Conservation (phyloP, 805 yeast species). For the Saccharomycodes ludwigii region DNA sequence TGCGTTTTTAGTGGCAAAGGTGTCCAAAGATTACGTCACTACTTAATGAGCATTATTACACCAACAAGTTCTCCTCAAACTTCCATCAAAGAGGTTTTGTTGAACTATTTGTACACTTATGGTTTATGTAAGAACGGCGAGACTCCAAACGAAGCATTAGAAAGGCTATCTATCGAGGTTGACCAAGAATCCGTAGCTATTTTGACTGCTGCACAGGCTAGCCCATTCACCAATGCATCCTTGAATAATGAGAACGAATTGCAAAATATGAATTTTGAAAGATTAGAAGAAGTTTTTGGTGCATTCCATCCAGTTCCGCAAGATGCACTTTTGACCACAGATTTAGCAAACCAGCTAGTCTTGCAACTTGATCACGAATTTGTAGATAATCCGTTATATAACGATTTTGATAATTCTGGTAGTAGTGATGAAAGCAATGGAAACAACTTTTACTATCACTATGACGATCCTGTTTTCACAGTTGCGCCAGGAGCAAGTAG, state of each 20-base stretch:
- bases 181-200: conserved; percentile 24
- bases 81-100: conserved; percentile 19
- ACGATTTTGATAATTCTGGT: conserved; percentile 18
- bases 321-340: conserved; percentile 9
- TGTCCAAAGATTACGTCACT: conserved; percentile 60
- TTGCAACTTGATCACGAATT: conserved; percentile 17
- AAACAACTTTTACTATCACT: no score
- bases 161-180: conserved; percentile 17
- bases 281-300: conserved; percentile 17
- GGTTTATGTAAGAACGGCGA: conserved; percentile 18
- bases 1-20: conserved; percentile 93
- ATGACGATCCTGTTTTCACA: no score
- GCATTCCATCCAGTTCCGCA: conserved; percentile 11
- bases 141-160: conserved; percentile 17
- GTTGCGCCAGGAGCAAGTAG: conserved; percentile 21
- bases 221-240: conserved; percentile 17
- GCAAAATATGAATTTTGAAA: conserved; percentile 21
- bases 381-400: conserved; percentile 22
- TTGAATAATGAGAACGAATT: conserved; percentile 18
- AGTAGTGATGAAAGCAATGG: no score
- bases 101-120: conserved; percentile 17
- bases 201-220: conserved; percentile 22
- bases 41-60: conserved; percentile 35
- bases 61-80: conserved; percentile 25
- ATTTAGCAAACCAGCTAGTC: conserved; percentile 13